Percentiles rank a stretch among this genome's conserved stretches.
Evolutionary conservation across 306 rosid genomes (phyloP).

Genomic region (Gynostemma pentaphyllum): DNA sequence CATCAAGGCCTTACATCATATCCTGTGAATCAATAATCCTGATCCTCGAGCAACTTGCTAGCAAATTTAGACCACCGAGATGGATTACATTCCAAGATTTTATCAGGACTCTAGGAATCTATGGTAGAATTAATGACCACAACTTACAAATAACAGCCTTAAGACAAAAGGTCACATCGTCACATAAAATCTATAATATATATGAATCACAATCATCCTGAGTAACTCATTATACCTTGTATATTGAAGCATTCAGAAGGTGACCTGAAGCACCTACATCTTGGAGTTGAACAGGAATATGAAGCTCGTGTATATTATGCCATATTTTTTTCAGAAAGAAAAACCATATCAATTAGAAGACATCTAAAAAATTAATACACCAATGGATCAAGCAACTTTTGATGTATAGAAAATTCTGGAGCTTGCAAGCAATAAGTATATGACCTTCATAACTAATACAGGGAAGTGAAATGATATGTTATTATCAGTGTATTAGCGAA

Average conservation of each 20-base stretch:
- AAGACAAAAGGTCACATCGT: background rate
- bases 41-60: background rate
- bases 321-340: slow-evolving; percentile 11
- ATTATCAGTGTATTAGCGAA: background rate
- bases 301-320: slow-evolving; percentile 70
- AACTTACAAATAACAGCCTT: background rate
- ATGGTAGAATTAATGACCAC: background rate
- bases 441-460: background rate
- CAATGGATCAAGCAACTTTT: background rate
- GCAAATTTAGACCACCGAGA: background rate
- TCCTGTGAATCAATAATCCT: background rate
- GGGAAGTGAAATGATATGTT: background rate
- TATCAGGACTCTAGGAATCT: background rate
- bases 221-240: slow-evolving; percentile 47
- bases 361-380: slow-evolving; percentile 11
- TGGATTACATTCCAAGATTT: background rate
- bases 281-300: slow-evolving; percentile 30
- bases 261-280: slow-evolving; percentile 30
- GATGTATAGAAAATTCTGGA: background rate
- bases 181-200: background rate
- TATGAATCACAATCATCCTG: background rate
- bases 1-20: background rate
- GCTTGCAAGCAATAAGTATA: background rate
- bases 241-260: slow-evolving; percentile 54
- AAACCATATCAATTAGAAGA: background rate